Base-by-base conservation (phyloP, 2,329 filamentous ascomycete species). In the Trichoderma guizhouense region DNA sequence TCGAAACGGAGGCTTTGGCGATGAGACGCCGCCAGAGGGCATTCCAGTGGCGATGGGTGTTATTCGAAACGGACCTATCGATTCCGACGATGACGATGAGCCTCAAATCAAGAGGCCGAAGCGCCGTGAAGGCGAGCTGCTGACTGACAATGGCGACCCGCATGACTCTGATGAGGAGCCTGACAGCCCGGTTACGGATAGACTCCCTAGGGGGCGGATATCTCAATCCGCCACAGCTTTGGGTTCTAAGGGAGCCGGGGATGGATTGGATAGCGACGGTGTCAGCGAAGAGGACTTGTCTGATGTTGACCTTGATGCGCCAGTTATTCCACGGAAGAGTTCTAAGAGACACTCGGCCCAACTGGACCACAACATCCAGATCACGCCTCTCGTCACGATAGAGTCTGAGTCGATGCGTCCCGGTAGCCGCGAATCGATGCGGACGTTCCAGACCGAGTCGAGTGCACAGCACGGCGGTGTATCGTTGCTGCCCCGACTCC, bases 251-350 rank as follows among this genome's bases (percentile, higher is more conserved):
- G 21, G 39, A 28, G 57, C 66, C 15, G 66, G 51, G 34, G 67
- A 62, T 8, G 67, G 60, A 21, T 60, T 28, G n/a, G 51, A 58
- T 26, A 39, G 24, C 21, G 62, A 69, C 7, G 67, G 57, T 3
- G 64, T 60, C 8, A 72, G 57, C 34, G 73, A 73, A 36, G 82
- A 84, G 9, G 83, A 85, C 11, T 82, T 84, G 15, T 84, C 84
- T 21, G 73, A 77, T 72, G 76, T 80, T 65, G 75, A 84, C 74
- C 64, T 81, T 70, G 77, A 82, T n/a, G 76, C 85, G 5, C 89
- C 90, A 0, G 84, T 86, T 8, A 87, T 94, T 36, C 92, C 93
- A 3, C 86, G 92, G 34, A 93, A 91, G 81, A 94, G 91, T 78
- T 94, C 92, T 0, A 90, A 90, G 78, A 86, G 91, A 72, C 82